A percentile compares a stretch with the other conserved stretches of the same genome.
Conservation (phyloP, 441 rosid genomes). For the Pelargonium myrrhifolium region DNA sequence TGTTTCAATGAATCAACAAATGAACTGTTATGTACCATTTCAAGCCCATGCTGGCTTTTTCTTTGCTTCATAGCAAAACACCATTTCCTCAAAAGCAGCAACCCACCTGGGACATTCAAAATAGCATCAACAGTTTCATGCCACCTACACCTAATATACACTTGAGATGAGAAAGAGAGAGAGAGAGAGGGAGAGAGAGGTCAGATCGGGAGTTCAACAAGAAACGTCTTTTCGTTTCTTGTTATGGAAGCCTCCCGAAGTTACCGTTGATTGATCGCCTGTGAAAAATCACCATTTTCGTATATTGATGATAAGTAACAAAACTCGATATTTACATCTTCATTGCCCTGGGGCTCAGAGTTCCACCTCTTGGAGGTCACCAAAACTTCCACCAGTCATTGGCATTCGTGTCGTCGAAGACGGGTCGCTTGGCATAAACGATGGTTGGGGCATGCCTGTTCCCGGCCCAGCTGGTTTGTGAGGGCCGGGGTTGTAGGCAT, state of each 20-base stretch:
- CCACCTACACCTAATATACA: too few species aligned
- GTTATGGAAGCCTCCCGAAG: slow-evolving; percentile 1
- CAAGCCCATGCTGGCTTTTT: slow-evolving; percentile 23
- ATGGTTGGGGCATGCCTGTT: slow-evolving; percentile 32
- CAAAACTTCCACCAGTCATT: slow-evolving; percentile 39
- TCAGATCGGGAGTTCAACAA: background rate
- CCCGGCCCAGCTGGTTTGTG: slow-evolving; percentile 15
- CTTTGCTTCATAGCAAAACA: slow-evolving; percentile 14
- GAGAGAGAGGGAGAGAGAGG: too few species aligned
- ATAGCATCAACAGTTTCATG: too few species aligned
- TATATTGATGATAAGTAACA: slow-evolving; percentile 26
- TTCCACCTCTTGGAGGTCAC: slow-evolving; percentile 87
- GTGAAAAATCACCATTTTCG: slow-evolving; percentile 20
- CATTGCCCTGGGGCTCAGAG: slow-evolving; percentile 34
- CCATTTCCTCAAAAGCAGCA: slow-evolving; percentile 25
- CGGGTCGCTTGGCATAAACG: slow-evolving; percentile 27
- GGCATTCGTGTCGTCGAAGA: slow-evolving; percentile 22
- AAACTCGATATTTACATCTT: slow-evolving; percentile 52
- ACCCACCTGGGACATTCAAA: too few species aligned
- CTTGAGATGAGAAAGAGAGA: too few species aligned
- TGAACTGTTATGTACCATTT: slow-evolving; percentile 39
- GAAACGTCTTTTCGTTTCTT: slow-evolving; percentile 11
- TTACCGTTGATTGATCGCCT: too few species aligned
- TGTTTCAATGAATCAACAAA: slow-evolving; percentile 48
- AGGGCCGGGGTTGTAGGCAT: slow-evolving; percentile 30